Percentiles rank a stretch among this genome's conserved stretches.
Evolutionary conservation across 2,329 filamentous ascomycete species (phyloP).

Genomic region (Aspergillus sp.): DNA sequence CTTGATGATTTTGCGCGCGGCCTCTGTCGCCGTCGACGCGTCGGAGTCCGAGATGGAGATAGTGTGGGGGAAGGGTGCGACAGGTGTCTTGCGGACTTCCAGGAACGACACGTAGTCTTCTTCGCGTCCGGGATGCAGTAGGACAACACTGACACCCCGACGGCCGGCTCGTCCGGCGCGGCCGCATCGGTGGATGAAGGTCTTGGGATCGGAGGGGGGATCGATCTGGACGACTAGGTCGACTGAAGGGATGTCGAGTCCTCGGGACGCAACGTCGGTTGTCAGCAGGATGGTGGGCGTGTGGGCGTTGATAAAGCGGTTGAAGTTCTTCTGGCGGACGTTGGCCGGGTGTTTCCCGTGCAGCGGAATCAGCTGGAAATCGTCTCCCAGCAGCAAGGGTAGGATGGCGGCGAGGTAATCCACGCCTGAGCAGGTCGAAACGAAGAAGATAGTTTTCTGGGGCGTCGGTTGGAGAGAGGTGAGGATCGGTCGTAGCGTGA

Average conservation of each 20-base stretch:
- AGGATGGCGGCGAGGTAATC: constrained; percentile 89
- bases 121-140: constrained; percentile 80
- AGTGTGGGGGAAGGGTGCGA: constrained; percentile 61
- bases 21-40: constrained; percentile 55
- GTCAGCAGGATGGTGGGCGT: constrained; percentile 80
- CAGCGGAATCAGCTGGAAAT: constrained; percentile 72
- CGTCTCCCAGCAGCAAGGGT: constrained; percentile 64
- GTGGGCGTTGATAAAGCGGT: constrained; percentile 70
- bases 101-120: constrained; percentile 89
- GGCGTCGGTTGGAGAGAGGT: constrained; percentile 68
- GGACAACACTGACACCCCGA: constrained; percentile 77
- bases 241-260: constrained; percentile 86
- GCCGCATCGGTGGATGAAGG: constrained; percentile 66
- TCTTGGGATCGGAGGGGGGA: constrained; percentile 82
- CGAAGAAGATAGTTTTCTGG: constrained; percentile 83
- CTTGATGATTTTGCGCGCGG: constrained; percentile 57
- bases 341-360: constrained; percentile 91
- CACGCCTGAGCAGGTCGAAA: constrained; percentile 90
- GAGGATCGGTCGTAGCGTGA: constrained; percentile 69
- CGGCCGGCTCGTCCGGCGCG: constrained; percentile 62
- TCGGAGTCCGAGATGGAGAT: constrained; percentile 60
- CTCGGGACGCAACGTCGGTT: constrained; percentile 86
- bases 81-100: constrained; percentile 81
- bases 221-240: constrained; percentile 90
- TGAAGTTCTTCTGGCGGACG: constrained; percentile 84